Conservation (phyloP, 2,329 filamentous ascomycete genomes). For the Neonectria hederae region DNA sequence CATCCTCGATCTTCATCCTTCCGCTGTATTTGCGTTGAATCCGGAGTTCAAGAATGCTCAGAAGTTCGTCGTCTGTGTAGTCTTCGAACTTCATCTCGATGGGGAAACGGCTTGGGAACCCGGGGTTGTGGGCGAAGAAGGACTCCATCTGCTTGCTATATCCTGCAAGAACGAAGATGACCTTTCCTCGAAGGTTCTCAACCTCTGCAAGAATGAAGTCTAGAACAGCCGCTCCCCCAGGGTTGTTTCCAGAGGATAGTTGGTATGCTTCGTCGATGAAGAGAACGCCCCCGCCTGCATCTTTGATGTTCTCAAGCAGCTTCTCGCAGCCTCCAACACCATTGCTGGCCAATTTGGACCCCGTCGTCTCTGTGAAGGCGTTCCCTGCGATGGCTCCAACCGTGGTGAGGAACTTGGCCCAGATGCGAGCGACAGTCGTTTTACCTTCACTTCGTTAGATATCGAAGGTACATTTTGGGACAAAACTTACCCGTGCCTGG, state of each 20-base stretch:
- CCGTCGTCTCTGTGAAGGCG: constrained; percentile 73
- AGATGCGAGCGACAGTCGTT: constrained; percentile 78
- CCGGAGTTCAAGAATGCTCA: constrained; percentile 65
- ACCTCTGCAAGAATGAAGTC: constrained; percentile 78
- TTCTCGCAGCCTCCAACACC: constrained; percentile 68
- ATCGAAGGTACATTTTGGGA: not conserved
- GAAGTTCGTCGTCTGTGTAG: constrained; percentile 72
- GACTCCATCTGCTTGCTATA: constrained; percentile 80
- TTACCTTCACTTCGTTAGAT: constrained; percentile 55
- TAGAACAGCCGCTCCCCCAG: constrained; percentile 68
- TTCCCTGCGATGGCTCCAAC: constrained; percentile 70
- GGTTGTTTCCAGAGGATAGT: constrained; percentile 66
- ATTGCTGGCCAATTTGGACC: constrained; percentile 69
- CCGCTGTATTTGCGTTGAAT: constrained; percentile 64
- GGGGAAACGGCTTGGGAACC: constrained; percentile 75
- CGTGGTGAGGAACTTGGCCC: constrained; percentile 70
- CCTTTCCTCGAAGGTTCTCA: constrained; percentile 74
- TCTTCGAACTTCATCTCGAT: constrained; percentile 73
- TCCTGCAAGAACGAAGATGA: constrained; percentile 78
- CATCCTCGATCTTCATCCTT: constrained; percentile 68
- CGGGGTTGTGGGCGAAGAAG: constrained; percentile 79
- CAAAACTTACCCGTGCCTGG: constrained; percentile 71
- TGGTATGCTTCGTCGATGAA: constrained; percentile 88
- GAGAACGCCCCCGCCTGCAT: constrained; percentile 71
- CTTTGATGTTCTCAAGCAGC: constrained; percentile 58